Base-by-base conservation (phyloP, 805 yeast genomes). In the Phaffomyces thermotolerans region DNA sequence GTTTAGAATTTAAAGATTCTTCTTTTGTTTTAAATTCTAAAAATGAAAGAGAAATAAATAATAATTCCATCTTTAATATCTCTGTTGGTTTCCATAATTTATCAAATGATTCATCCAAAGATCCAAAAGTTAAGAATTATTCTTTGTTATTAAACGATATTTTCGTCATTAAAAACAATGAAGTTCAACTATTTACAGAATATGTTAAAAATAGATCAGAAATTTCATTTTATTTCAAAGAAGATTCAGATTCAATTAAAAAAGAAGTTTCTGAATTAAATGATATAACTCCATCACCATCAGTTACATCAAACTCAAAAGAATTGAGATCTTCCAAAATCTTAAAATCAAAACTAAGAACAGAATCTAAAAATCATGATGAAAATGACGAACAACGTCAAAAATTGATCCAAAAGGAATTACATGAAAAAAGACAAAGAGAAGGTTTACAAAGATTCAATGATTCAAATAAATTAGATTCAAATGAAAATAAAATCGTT, bases 1-100 rank as follows among this genome's bases (percentile, higher is more conserved):
- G 98, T 46, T 74, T 91, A 48, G 96, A 88, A 57, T 87, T 86
- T 58, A 76, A 95, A 64, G 96, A 89, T 62, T 73, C 90, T 1
- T 68, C 81, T 3, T 78, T 85, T 50, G 71, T 88, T 15, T 67
- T 91, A 42, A 85, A 84, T 57, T 72, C 76, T 23, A 89, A 85
- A 56, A 84, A 79, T 60, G 84, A 81, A 34, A 72, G 91, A 52
- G 65, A 61, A 20, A 66, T 91, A 40, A 73, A 73, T 46, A 83
- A 80, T 46, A 91, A 90, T 35, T 81, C 87, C 53, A 79, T 87
- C 18, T 73, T 88, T 42, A 79, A 86, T 36, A 65, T 91, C 45
- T 79, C 86, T 3, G 65, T 90, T 48, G 96, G 96, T 2, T 85
- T 89, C 63, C 76, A 72, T 51, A 77, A 78, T 50, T 66, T 90